phyloP scores from a whole-genome alignment of 495 filamentous ascomycete genomes.

The Staphylotrichum tortipilum region DNA sequence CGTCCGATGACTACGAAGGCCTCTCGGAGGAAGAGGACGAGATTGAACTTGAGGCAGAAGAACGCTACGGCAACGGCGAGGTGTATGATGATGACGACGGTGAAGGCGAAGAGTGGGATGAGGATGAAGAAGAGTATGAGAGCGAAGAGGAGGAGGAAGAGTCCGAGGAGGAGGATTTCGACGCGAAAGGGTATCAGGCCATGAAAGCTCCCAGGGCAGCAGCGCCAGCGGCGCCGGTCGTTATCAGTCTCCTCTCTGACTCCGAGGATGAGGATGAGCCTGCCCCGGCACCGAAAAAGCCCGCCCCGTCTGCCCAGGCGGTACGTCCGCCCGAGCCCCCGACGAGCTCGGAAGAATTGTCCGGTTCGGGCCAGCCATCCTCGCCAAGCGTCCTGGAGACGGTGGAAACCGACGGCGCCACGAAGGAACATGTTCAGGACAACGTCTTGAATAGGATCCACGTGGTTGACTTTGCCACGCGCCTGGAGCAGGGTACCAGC shows the following conservation, averaged over 20 bases:
- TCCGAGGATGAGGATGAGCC: constrained; percentile 26
- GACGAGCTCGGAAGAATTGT: not conserved
- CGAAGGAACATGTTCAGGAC: not conserved
- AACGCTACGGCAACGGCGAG: constrained; percentile 15
- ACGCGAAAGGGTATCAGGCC: not conserved
- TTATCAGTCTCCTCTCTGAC: constrained; percentile 31
- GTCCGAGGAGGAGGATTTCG: constrained; percentile 9
- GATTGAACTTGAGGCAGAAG: constrained; percentile 12
- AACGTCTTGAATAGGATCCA: constrained; percentile 2
- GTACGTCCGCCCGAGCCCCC: not conserved
- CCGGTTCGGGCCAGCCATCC: not conserved
- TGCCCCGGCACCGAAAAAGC: constrained; percentile 5
- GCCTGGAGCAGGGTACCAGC: not conserved
- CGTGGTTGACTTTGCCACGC: constrained; percentile 15
- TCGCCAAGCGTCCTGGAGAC: not conserved
- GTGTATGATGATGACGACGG: constrained; percentile 18
- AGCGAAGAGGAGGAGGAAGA: constrained; percentile 18
- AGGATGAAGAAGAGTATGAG: constrained; percentile 17
- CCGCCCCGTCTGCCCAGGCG: not conserved
- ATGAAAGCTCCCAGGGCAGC: not conserved
- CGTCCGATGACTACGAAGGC: constrained; percentile 27
- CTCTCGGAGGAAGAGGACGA: constrained; percentile 32
- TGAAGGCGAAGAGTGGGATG: constrained; percentile 18
- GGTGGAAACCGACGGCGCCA: not conserved
- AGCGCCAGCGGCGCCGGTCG: constrained; percentile 17